Base-by-base conservation (phyloP, 148 eudicot genomes). In the Spergularia marina region DNA sequence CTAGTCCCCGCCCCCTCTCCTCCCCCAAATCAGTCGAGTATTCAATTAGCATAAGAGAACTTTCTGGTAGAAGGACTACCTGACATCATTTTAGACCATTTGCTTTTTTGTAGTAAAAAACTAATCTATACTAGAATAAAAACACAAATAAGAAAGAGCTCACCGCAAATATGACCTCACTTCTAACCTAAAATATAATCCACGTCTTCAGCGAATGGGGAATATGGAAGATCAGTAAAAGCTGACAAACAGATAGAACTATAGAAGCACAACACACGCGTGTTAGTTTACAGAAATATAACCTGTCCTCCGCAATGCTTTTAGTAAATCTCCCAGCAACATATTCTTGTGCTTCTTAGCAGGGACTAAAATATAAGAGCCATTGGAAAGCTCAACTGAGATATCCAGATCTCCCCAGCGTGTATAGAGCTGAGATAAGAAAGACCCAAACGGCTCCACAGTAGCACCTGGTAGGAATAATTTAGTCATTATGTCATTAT, bases 401-500 rank as follows among this genome's bases (percentile, higher is more conserved):
- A 95, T 82, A 88, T 95, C 96, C 81, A 95, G 78, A 84, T 95
- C 97, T 63, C 97, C 97, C 96, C 96, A 89, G 39, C 90, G 88
- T 51, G 97, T 83, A 60, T 83, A 95, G 17, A 95, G 97, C 88
- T 92, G 83, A 71, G 97, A 95, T 76, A 85, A 89, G 83, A 90
- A 95, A 70, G 99, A 95, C 76, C 99, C 99, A 83, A 83, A 95
- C 67, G 99, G 97, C 80, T 95, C 99, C 76, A 95, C 99, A 55
- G 97, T 92, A 53, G 97, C 97, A 86, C 99, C 99, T 94, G 80
- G 30, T 41, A 59, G 80, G 76, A 85, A 23, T 25, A 74, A 41
- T 65, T 34, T 47, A 83, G 49, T 11, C 51, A 13, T 30, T 60
- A 20, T 68, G 15, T 39, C 11, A 18, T 20, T 18, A 47, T n/a